A percentile compares a stretch with the other conserved stretches of the same genome.
Evolutionary conservation across 106 monocot species (phyloP).

Genomic region (Alisma plantagoaquatica): DNA sequence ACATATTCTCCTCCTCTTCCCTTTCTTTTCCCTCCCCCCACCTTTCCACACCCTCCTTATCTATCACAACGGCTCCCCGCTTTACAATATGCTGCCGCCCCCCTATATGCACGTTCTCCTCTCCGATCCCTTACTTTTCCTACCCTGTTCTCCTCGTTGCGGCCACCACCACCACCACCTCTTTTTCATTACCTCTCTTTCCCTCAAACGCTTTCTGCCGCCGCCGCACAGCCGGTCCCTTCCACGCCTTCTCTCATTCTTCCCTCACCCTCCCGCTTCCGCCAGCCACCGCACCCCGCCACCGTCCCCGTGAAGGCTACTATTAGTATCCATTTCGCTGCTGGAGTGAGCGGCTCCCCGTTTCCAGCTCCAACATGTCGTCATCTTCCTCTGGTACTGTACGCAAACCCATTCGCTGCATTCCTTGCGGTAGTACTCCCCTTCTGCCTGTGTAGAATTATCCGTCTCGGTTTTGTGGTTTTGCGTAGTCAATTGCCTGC

Average conservation of each 20-base stretch:
- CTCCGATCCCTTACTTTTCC: neutral
- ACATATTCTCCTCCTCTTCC: constrained; percentile 13
- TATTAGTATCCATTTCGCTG: no score
- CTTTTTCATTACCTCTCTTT: constrained; percentile 15
- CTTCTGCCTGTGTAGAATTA: no score
- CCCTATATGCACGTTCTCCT: neutral
- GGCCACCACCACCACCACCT: neutral
- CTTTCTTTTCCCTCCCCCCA: constrained; percentile 1
- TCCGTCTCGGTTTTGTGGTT: no score
- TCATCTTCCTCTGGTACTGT: no score
- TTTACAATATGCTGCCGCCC: neutral
- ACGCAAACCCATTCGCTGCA: no score
- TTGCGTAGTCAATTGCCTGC: no score
- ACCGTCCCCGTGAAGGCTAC: no score
- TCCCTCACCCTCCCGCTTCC: neutral
- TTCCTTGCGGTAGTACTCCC: no score
- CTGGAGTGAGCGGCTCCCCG: neutral
- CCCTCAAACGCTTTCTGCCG: no score
- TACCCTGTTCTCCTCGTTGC: neutral
- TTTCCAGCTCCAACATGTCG: no score
- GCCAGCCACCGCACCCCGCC: no score
- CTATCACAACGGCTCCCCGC: no score
- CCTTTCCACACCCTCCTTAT: neutral
- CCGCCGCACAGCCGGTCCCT: constrained; percentile 11
- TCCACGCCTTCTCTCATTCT: neutral